Evolutionary conservation across 805 yeast species (phyloP).

Genomic region (Candida dendrica): DNA sequence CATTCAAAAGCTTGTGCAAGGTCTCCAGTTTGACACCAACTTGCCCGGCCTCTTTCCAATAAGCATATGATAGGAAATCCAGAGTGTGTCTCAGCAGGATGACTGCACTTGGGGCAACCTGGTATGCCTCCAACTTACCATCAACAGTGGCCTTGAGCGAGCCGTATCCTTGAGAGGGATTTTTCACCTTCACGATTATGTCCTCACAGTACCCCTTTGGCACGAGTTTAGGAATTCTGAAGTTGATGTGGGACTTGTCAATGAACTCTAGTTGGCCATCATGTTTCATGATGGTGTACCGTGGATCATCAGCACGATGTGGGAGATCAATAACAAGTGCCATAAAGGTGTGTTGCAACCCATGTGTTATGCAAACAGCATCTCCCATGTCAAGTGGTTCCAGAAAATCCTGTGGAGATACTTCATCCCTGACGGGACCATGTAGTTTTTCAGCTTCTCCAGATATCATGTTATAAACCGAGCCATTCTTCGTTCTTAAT

Average conservation of each 20-base stretch:
- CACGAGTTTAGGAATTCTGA: slow-evolving; percentile 49
- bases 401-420: slow-evolving; percentile 8
- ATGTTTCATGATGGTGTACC: slow-evolving; percentile 48
- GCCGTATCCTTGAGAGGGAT: slow-evolving; percentile 15
- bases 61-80: background rate
- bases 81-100: background rate
- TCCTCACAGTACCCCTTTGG: slow-evolving; percentile 30
- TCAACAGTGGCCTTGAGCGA: slow-evolving; percentile 25
- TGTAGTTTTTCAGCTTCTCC: background rate
- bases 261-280: slow-evolving; percentile 51
- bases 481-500: too few species aligned
- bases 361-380: slow-evolving; percentile 44
- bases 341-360: slow-evolving; percentile 35
- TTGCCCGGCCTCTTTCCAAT: background rate
- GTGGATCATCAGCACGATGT: slow-evolving; percentile 35
- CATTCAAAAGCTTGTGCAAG: background rate
- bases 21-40: background rate
- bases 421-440: background rate
- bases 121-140: slow-evolving; percentile 17
- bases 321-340: slow-evolving; percentile 54
- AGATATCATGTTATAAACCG: too few species aligned
- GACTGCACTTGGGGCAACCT: slow-evolving; percentile 25
- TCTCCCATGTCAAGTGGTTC: slow-evolving; percentile 42
- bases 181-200: slow-evolving; percentile 13
- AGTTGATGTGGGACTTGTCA: slow-evolving; percentile 34